Evolutionary conservation across 108 stramenopile genomes (phyloP).

Genomic region (Chaetoceros muelleri): DNA sequence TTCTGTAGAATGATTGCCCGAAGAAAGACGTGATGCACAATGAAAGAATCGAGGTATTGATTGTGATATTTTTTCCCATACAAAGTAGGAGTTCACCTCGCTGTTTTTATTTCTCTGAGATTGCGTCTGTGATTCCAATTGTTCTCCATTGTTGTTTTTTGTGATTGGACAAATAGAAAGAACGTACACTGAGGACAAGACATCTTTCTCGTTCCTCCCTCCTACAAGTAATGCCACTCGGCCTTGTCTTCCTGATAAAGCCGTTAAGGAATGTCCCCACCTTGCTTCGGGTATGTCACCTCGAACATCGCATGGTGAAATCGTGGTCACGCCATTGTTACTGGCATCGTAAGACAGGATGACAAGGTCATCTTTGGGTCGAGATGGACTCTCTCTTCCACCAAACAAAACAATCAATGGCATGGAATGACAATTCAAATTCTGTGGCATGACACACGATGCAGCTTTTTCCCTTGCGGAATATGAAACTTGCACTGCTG

Average conservation of each 20-base stretch:
- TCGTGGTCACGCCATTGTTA: slow-evolving; percentile 5
- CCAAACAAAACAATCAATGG: slow-evolving; percentile 31
- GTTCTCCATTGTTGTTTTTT: no score
- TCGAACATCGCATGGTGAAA: slow-evolving; percentile 25
- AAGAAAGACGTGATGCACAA: no score
- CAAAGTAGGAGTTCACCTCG: slow-evolving; percentile 11
- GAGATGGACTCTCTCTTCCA: slow-evolving; percentile 25
- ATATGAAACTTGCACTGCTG: neutral
- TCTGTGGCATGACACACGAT: slow-evolving; percentile 8
- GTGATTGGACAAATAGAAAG: slow-evolving; percentile 18
- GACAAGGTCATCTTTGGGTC: slow-evolving; percentile 23
- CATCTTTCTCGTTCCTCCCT: slow-evolving; percentile 11
- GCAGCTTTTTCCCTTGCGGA: slow-evolving; percentile 9
- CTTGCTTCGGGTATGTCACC: slow-evolving; percentile 38
- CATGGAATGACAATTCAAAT: slow-evolving; percentile 1
- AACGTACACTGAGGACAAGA: slow-evolving; percentile 17
- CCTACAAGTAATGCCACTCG: slow-evolving; percentile 14
- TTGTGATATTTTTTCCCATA: slow-evolving; percentile 26
- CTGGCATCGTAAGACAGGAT: slow-evolving; percentile 9
- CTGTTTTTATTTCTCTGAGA: no score
- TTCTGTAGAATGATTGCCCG: no score
- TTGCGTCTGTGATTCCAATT: no score
- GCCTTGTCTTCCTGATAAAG: slow-evolving; percentile 14
- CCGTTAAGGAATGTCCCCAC: slow-evolving; percentile 64
- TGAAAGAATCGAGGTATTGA: no score